These are phyloP conservation scores for Schoenoplectus tabernaemontani DNA, from an alignment of 202 grass and related monocot genomes.

Conservation along the genomic window DNA sequence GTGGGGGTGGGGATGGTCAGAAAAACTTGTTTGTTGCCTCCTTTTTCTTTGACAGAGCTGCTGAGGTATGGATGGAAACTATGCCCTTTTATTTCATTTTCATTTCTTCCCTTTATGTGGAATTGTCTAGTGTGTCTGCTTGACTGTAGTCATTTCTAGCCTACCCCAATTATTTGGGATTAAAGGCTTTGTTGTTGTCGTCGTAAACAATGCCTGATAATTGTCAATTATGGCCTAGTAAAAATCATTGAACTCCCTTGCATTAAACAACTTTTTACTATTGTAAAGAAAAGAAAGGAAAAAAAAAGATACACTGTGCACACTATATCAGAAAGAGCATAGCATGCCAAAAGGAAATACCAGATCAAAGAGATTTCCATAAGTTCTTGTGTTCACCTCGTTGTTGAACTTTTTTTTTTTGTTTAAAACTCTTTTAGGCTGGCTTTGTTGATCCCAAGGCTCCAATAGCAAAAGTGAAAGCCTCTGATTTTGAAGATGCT, in stretches of 20 bases:
- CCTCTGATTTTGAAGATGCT: conserved; percentile 72
- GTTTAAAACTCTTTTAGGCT: conserved; percentile 39
- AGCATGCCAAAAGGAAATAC: not conserved
- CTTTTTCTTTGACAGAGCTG: conserved; percentile 95
- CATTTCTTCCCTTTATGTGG: not conserved
- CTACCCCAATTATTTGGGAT: no score
- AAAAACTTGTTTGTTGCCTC: conserved; percentile 98
- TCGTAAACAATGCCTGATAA: not conserved
- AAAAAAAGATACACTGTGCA: not conserved
- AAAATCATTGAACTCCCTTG: not conserved
- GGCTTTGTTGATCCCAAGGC: conserved; percentile 68
- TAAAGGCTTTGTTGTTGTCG: no score
- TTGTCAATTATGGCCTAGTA: not conserved
- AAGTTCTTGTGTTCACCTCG: not conserved
- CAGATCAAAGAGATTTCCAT: not conserved
- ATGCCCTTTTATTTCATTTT: not conserved
- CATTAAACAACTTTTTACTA: not conserved
- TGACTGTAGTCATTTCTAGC: not conserved
- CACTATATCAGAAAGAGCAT: not conserved
- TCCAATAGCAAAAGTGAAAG: conserved; percentile 54
- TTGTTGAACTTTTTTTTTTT: not conserved
- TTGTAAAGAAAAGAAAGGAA: not conserved
- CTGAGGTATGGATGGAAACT: conserved; percentile 46
- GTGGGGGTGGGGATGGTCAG: conserved; percentile 95
- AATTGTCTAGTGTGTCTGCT: not conserved